Evolutionary conservation across 2,329 filamentous ascomycete genomes (phyloP), one percentile per base, ranked within the genome.

Genomic region (Claviceps quebecensis): DNA sequence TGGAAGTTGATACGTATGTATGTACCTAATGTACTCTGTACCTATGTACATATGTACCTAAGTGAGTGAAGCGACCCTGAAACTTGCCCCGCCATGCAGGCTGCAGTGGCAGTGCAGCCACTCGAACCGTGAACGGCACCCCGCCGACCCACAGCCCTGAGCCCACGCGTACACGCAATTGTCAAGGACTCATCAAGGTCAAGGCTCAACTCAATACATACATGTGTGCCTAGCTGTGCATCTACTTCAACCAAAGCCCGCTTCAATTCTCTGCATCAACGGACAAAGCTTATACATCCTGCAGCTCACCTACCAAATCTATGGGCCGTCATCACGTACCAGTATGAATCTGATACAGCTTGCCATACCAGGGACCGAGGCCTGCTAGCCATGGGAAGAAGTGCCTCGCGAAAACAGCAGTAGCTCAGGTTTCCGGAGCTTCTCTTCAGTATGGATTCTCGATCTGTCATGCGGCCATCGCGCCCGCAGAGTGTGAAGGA

Each of bases 401-500:
- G 38, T 22, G 45, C 16, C n/a, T 23, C 46, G 19, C 9, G 39
- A 40, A 44, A 23, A 38, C 34, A 46, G 8, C 9, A 19, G 44
- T 13, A 8, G 22, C 17, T 26, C 14, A 4, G 1, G 17, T 19
- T 9, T 36, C n/a, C 40, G 26, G n/a, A 34, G 36, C 41, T 22
- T 34, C 36, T 23, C n/a, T 46, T 14, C 22, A 29, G 3, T 3
- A 67, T 67, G 63, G 61, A 65, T n/a, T 51, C 58, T 47, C 54
- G 56, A 48, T 54, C 59, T 17, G 52, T 55, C 43, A 61, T 65
- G 61, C 62, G 67, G 59, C 67, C 65, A 6, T 66, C 65, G 48
- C 69, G 71, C 61, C 89, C 89, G 41, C 68, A 64, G 67, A 89
- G 75, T 57, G 77, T 93, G 52, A 83, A 84, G 60, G 85, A 94